Conservation (phyloP, 495 filamentous ascomycete genomes). For the Penicillium malachiteum region DNA sequence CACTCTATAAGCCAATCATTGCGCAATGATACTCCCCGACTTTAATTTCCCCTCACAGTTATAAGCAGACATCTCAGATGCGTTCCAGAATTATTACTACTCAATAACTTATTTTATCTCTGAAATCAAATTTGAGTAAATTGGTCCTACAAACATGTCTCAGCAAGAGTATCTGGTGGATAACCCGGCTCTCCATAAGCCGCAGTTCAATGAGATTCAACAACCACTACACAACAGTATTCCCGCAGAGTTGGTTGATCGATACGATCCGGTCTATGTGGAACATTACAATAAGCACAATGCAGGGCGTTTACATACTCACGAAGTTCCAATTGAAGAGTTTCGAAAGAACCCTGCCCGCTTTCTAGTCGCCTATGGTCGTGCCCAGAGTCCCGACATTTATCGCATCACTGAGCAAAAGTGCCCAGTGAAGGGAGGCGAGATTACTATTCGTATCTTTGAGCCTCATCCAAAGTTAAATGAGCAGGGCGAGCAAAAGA, state of each 20-base stretch:
- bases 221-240: constrained; percentile 42
- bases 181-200: constrained; percentile 22
- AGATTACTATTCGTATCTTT: constrained; percentile 39
- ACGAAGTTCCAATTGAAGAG: constrained; percentile 45
- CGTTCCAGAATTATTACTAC: neutral
- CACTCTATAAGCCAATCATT: neutral
- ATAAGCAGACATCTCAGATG: neutral
- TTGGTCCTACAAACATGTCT: constrained; percentile 7
- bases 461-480: constrained; percentile 32
- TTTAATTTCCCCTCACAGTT: neutral
- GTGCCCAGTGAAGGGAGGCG: constrained; percentile 36
- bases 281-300: constrained; percentile 40
- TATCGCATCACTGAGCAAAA: constrained; percentile 41
- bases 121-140: neutral
- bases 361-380: constrained; percentile 36
- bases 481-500: constrained; percentile 28
- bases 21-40: neutral
- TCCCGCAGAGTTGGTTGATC: constrained; percentile 27
- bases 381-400: constrained; percentile 33
- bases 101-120: neutral
- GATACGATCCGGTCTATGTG: constrained; percentile 37
- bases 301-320: constrained; percentile 40
- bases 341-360: constrained; percentile 41
- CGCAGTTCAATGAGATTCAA: constrained; percentile 17
- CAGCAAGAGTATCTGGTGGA: neutral